Percentiles rank a stretch among this genome's conserved stretches.
phyloP scores from a whole-genome alignment of 208 protist genomes.

The Trypanosoma cruzi region DNA sequence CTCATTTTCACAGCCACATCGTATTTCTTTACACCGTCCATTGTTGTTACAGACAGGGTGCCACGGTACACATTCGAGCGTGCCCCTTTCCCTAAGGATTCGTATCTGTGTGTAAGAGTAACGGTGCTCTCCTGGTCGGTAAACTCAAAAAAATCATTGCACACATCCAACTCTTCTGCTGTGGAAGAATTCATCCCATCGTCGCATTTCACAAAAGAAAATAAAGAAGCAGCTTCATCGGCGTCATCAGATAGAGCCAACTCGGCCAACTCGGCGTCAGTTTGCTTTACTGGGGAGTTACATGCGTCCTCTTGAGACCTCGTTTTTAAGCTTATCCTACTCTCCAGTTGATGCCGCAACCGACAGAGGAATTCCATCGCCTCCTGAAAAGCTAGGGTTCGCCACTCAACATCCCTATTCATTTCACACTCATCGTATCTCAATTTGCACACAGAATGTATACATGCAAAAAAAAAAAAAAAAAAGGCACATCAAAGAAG shows the following conservation, averaged over 20 bases:
- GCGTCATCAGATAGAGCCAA: not conserved
- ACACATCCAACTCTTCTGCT: not conserved
- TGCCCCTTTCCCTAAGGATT: slow-evolving; percentile 26
- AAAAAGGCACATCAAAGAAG: slow-evolving; percentile 12
- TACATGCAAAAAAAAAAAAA: slow-evolving; percentile 15
- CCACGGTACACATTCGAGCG: slow-evolving; percentile 28
- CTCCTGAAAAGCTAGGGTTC: not conserved
- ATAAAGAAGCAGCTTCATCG: slow-evolving; percentile 11
- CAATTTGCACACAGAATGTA: not conserved
- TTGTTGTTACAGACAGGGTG: not conserved
- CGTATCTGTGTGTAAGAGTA: slow-evolving; percentile 12
- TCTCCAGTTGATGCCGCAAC: not conserved
- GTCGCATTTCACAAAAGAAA: slow-evolving; percentile 14
- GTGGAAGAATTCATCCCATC: not conserved
- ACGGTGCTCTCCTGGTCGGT: slow-evolving; percentile 1
- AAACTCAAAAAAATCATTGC: slow-evolving; percentile 5
- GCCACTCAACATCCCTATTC: not conserved
- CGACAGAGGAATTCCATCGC: not conserved
- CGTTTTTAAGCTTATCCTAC: too few species aligned
- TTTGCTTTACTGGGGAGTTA: too few species aligned
- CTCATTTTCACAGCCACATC: slow-evolving; percentile 20
- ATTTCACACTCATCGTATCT: slow-evolving; percentile 1
- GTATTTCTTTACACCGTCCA: not conserved
- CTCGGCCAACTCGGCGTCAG: not conserved
- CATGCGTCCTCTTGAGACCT: too few species aligned